phyloP scores from a whole-genome alignment of 345 rosid species.

The Corchorus olitorius region DNA sequence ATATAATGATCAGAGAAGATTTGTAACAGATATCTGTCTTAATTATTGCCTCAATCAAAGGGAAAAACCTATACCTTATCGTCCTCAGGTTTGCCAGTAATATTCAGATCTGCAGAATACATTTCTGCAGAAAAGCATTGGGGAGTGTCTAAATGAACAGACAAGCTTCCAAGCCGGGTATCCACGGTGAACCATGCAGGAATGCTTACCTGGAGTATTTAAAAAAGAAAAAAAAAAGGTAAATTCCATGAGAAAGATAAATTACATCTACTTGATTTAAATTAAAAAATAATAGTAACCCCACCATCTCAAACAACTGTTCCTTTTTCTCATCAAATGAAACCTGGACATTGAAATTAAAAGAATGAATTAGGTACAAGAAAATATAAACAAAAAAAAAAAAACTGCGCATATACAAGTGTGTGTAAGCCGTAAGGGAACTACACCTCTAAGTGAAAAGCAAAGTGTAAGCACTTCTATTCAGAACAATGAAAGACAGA shows the following conservation, averaged over 20 bases:
- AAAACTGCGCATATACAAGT: too few relatives aligned
- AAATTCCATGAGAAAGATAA: constrained; percentile 14
- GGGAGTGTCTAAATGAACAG: constrained; percentile 93
- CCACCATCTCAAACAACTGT: constrained; percentile 95
- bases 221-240: constrained; percentile 22
- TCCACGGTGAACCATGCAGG: constrained; percentile 99
- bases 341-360: constrained; percentile 46
- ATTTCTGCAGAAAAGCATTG: constrained; percentile 99
- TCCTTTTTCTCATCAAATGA: constrained; percentile 94
- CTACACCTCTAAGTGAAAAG: neutral
- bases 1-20: constrained; percentile 4
- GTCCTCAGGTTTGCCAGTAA: constrained; percentile 92
- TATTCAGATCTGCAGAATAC: constrained; percentile 95
- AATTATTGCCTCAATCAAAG: neutral
- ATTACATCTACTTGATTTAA: neutral
- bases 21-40: neutral
- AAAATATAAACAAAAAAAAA: neutral
- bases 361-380: constrained; percentile 9
- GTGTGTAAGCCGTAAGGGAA: too few relatives aligned
- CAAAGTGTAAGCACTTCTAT: neutral
- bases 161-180: constrained; percentile 92
- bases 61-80: constrained; percentile 65
- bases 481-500: neutral
- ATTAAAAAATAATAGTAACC: constrained; percentile 10
- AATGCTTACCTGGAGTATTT: constrained; percentile 75